Evolutionary conservation across 2,329 filamentous ascomycete genomes (phyloP).

Genomic region (Pseudocercospora macadamiae): DNA sequence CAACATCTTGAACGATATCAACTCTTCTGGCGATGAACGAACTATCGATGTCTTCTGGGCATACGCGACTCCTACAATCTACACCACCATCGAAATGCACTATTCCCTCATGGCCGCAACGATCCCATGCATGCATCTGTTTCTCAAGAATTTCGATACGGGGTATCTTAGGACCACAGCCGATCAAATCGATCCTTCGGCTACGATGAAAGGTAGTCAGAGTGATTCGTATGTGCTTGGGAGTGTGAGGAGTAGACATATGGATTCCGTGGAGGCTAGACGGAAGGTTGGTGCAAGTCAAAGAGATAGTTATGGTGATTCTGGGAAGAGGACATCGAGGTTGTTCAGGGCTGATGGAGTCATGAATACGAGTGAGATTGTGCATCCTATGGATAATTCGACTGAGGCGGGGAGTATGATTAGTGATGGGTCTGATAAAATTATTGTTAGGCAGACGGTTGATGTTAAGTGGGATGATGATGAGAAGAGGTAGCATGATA

Average conservation of each 20-base stretch:
- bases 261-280: not conserved
- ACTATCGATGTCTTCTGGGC: constrained; percentile 18
- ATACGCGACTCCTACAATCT: constrained; percentile 17
- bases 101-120: constrained; percentile 23
- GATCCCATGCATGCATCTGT: constrained; percentile 26
- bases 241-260: constrained; percentile 13
- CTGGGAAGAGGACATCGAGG: not conserved
- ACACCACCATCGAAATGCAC: constrained; percentile 21
- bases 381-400: constrained; percentile 7
- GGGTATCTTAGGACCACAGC: constrained; percentile 19
- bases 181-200: constrained; percentile 15
- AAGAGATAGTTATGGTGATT: constrained; percentile 12
- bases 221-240: constrained; percentile 11
- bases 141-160: constrained; percentile 20
- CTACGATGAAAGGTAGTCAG: constrained; percentile 1
- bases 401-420: constrained; percentile 13
- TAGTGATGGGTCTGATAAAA: constrained; percentile 21
- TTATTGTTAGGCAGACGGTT: constrained; percentile 23
- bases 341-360: constrained; percentile 12
- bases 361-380: constrained; percentile 12
- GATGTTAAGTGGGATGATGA: constrained; percentile 21
- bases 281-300: constrained; percentile 10
- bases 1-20: constrained; percentile 9
- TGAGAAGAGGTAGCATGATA: no score
- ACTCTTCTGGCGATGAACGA: not conserved